These are phyloP conservation scores for Glycine latifolia DNA, from an alignment of 306 rosid genomes.

Conservation along the genomic window DNA sequence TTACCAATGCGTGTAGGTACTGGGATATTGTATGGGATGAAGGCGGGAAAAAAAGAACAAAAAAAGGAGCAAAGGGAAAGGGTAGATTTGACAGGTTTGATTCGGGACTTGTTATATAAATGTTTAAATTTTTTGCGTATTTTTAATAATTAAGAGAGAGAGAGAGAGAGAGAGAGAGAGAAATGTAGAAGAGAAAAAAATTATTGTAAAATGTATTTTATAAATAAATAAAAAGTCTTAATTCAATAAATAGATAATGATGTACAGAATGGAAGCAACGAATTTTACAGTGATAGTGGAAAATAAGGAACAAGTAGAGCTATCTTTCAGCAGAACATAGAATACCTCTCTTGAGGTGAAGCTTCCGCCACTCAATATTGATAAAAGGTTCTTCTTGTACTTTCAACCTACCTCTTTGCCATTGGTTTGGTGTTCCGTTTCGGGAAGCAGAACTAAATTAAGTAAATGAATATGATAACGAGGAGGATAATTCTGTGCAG, in stretches of 20 bases:
- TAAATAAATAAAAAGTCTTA: not conserved
- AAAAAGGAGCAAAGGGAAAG: slow-evolving; percentile 53
- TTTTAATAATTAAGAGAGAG: not conserved
- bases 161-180: not conserved
- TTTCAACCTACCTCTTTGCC: not conserved
- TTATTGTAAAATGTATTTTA: not conserved
- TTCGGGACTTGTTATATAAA: not conserved
- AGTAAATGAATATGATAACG: not conserved
- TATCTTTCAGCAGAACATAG: slow-evolving; percentile 85
- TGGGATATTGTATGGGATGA: slow-evolving; percentile 63
- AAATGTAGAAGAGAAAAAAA: not conserved
- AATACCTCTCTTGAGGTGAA: slow-evolving; percentile 69
- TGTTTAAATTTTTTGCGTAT: too few relatives aligned
- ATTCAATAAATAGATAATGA: not conserved
- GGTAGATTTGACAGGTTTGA: slow-evolving; percentile 55
- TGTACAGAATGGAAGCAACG: slow-evolving; percentile 50
- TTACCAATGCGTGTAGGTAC: slow-evolving; percentile 44
- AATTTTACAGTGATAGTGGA: slow-evolving; percentile 62
- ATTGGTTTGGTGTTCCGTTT: not conserved
- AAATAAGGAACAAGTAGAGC: slow-evolving; percentile 82
- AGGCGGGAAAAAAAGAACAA: slow-evolving; percentile 35
- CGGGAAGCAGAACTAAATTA: not conserved
- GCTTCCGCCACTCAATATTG: slow-evolving; percentile 77
- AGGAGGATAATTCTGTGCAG: slow-evolving; percentile 35
- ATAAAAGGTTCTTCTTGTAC: slow-evolving; percentile 68